A percentile compares a stretch with the other conserved stretches of the same genome.
These are phyloP conservation scores for Puya raimondii DNA, from an alignment of 176 grass and related monocot species.

Conservation along the genomic window DNA sequence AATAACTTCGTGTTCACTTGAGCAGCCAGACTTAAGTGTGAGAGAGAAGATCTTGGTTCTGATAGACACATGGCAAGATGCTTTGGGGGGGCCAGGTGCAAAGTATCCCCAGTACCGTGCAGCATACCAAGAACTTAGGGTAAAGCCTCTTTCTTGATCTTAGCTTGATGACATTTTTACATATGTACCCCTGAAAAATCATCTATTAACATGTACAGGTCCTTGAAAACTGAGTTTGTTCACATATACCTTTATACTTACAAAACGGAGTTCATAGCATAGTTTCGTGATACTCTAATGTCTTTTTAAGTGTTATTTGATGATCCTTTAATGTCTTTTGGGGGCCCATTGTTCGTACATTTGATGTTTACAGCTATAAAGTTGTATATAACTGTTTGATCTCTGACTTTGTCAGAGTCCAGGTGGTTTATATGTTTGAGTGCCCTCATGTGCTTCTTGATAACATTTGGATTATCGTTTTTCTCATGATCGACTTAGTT, in stretches of 20 bases:
- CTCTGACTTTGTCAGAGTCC: too few species aligned
- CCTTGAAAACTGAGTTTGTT: too few species aligned
- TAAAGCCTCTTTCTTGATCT: constrained; percentile 10
- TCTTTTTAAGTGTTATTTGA: constrained; percentile 2
- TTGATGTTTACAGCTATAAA: too few species aligned
- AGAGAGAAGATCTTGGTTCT: constrained; percentile 93
- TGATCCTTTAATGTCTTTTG: constrained; percentile 4
- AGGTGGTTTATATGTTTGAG: too few species aligned
- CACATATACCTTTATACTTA: too few species aligned
- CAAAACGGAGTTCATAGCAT: too few species aligned
- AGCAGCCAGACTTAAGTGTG: constrained; percentile 44
- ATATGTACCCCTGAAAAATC: too few species aligned
- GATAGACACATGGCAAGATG: constrained; percentile 98
- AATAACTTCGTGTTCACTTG: not conserved
- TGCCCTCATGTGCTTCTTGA: not conserved
- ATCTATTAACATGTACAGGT: too few species aligned
- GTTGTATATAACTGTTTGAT: too few species aligned
- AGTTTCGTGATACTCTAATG: not conserved
- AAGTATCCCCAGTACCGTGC: constrained; percentile 81
- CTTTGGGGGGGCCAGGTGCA: constrained; percentile 86
- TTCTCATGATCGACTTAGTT: not conserved
- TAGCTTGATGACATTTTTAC: too few species aligned
- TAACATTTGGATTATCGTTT: not conserved
- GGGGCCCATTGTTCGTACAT: too few species aligned
- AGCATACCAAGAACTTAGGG: constrained; percentile 93